Conservation (phyloP, 768 basidiomycete species). For the Mycena floridula region DNA sequence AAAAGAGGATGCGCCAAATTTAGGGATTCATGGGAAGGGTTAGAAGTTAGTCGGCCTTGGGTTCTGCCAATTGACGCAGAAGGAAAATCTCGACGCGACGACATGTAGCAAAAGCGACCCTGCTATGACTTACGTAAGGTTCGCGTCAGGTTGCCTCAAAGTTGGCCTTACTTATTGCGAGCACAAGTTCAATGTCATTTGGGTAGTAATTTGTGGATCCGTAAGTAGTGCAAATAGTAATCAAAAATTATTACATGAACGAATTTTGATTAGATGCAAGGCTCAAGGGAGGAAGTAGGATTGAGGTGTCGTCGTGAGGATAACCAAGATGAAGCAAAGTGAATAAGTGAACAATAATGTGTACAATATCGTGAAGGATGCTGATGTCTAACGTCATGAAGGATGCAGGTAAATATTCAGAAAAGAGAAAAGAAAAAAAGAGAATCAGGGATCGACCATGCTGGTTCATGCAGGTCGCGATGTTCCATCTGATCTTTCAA, state of each 20-base stretch:
- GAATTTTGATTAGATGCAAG: neutral
- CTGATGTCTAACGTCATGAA: no score
- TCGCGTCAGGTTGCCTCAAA: neutral
- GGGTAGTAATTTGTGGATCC: neutral
- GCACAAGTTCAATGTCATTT: neutral
- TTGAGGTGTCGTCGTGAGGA: no score
- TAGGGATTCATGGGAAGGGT: slow-evolving; percentile 47
- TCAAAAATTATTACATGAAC: neutral
- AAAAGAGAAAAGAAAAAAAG: no score
- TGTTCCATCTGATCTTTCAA: slow-evolving; percentile 28
- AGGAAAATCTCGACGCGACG: slow-evolving; percentile 28
- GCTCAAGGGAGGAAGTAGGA: no score
- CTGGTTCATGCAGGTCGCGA: slow-evolving; percentile 32
- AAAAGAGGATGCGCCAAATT: slow-evolving; percentile 65
- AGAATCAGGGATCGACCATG: no score
- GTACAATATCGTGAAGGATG: no score
- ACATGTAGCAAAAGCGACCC: neutral
- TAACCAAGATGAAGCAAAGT: no score
- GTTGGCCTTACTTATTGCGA: neutral
- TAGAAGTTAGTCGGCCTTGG: slow-evolving; percentile 32
- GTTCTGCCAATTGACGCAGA: slow-evolving; percentile 49
- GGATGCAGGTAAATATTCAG: no score
- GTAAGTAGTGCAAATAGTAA: neutral
- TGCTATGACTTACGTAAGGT: neutral
- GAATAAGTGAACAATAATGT: no score